These are phyloP conservation scores for Pseudozyma sp. DNA, from an alignment of 1,284 basidiomycete species.

Conservation along the genomic window DNA sequence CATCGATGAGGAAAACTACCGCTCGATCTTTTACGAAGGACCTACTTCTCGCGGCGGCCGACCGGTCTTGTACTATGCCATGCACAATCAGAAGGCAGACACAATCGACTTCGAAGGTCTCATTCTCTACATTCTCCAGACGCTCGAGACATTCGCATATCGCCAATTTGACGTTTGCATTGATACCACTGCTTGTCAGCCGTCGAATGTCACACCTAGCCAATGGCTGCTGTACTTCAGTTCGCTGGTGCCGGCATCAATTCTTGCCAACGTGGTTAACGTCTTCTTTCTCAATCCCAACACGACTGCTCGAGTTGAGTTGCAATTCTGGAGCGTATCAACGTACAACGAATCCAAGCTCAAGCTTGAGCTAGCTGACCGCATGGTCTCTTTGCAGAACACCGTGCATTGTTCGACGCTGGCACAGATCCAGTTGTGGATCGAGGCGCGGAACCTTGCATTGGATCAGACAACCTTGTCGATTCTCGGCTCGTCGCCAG, in stretches of 20 bases:
- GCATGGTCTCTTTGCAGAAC: conserved; percentile 38
- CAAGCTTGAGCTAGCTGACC: conserved; percentile 36
- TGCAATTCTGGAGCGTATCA: conserved; percentile 34
- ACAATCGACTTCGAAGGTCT: conserved; percentile 86
- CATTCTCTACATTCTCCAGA: conserved; percentile 70
- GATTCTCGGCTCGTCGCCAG: conserved; percentile 44
- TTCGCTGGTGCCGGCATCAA: conserved; percentile 50
- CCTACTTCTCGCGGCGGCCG: conserved; percentile 65
- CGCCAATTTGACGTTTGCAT: conserved; percentile 58
- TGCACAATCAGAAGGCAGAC: conserved; percentile 78
- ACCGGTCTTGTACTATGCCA: conserved; percentile 71
- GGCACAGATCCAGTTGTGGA: conserved; percentile 52
- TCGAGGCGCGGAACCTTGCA: conserved; percentile 59
- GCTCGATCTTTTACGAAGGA: conserved; percentile 57
- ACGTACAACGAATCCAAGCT: conserved; percentile 33
- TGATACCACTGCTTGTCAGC: conserved; percentile 53
- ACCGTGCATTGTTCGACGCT: conserved; percentile 45
- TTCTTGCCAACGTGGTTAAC: conserved; percentile 52
- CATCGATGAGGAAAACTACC: conserved; percentile 55
- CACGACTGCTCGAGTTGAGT: conserved; percentile 48
- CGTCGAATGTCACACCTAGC: conserved; percentile 50
- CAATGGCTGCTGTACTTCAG: conserved; percentile 63
- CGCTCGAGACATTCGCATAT: conserved; percentile 43
- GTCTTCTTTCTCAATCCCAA: conserved; percentile 61
- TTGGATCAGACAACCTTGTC: conserved; percentile 49